A percentile compares a stretch with the other conserved stretches of the same genome.
phyloP scores from a whole-genome alignment of 2,329 filamentous ascomycete species.

The Exophiala xenobiotica region DNA sequence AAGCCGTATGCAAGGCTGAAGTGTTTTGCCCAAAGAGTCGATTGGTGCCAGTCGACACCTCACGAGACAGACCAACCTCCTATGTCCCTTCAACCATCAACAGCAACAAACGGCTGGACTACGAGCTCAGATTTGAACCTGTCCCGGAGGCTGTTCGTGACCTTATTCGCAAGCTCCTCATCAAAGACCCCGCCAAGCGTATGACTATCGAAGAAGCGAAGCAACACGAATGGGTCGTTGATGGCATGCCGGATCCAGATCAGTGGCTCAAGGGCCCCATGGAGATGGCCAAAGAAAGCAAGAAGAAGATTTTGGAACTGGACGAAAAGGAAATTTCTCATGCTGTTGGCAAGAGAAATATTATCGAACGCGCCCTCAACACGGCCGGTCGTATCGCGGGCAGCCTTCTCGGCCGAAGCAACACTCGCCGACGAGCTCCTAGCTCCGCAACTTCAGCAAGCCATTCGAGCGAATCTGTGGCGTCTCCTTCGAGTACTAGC shows the following conservation, averaged over 20 bases:
- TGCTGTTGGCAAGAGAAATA: constrained; percentile 84
- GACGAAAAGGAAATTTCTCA: constrained; percentile 85
- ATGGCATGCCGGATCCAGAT: constrained; percentile 70
- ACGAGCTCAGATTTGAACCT: constrained; percentile 80
- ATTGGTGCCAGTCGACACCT: constrained; percentile 65
- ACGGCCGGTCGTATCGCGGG: constrained; percentile 56
- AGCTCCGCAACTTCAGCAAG: constrained; percentile 55
- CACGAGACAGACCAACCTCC: constrained; percentile 21
- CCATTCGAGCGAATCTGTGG: constrained; percentile 56
- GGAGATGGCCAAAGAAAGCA: constrained; percentile 73
- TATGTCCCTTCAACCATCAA: constrained; percentile 50
- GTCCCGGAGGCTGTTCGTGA: constrained; percentile 79
- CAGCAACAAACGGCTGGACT: constrained; percentile 70
- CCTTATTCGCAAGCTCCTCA: constrained; percentile 73
- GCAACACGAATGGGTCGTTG: constrained; percentile 85
- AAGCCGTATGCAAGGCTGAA: constrained; percentile 87
- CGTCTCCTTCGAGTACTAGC: constrained; percentile 54
- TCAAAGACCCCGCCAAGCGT: constrained; percentile 83
- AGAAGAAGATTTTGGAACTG: constrained; percentile 78
- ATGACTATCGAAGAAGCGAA: constrained; percentile 92
- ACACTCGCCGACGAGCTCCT: constrained; percentile 50
- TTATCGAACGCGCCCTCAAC: constrained; percentile 72
- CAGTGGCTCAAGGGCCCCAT: constrained; percentile 86
- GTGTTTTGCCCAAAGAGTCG: constrained; percentile 81
- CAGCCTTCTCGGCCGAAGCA: constrained; percentile 58